A percentile compares a stretch with the other conserved stretches of the same genome.
phyloP scores from a whole-genome alignment of 306 rosid genomes.

The Corylus heterophylla region DNA sequence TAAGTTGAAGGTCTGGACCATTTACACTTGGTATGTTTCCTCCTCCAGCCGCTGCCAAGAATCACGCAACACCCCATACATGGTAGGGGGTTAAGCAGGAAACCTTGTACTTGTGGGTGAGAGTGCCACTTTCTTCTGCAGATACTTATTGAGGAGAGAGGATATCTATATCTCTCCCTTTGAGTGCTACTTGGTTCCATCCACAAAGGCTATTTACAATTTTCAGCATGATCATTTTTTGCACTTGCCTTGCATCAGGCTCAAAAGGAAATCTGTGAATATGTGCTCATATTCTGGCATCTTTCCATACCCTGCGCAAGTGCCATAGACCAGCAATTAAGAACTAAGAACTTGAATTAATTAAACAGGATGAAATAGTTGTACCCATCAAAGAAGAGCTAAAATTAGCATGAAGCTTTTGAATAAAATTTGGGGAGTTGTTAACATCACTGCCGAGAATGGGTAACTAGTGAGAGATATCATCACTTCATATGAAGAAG shows the following conservation, averaged over 20 bases:
- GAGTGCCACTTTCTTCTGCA: neutral
- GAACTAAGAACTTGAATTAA: no score
- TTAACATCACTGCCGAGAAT: no score
- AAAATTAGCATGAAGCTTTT: neutral
- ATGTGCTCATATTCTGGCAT: constrained; percentile 94
- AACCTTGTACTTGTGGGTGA: neutral
- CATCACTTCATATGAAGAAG: constrained; percentile 1
- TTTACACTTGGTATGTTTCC: constrained; percentile 7
- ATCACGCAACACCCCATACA: constrained; percentile 16
- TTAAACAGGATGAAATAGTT: no score
- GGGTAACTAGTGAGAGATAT: constrained; percentile 1
- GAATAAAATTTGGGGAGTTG: neutral
- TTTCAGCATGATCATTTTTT: constrained; percentile 54
- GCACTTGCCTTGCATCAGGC: constrained; percentile 56
- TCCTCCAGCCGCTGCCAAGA: constrained; percentile 15
- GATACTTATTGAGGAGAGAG: neutral
- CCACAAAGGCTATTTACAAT: constrained; percentile 10
- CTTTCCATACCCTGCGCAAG: constrained; percentile 75
- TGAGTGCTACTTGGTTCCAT: neutral
- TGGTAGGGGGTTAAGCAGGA: neutral
- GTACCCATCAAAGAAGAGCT: neutral
- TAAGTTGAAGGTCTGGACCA: neutral
- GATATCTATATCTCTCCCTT: neutral
- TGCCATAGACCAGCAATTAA: no score
- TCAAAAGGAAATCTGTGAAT: constrained; percentile 85